These are phyloP conservation scores for Canna indica DNA, from an alignment of 176 grass and related monocot genomes.

Conservation along the genomic window DNA sequence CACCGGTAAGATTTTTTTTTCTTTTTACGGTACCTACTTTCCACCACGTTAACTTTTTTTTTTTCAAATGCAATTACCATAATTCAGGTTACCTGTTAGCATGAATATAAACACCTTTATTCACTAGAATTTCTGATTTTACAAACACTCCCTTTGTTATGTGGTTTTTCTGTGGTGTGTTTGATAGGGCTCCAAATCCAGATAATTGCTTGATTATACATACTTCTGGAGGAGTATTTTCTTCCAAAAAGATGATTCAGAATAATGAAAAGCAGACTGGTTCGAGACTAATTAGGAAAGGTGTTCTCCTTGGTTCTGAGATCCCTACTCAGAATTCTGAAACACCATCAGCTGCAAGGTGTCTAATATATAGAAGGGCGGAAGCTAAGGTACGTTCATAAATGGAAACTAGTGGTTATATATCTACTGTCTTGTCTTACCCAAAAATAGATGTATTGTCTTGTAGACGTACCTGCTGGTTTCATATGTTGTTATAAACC, in stretches of 20 bases:
- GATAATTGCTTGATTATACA: conserved; percentile 96
- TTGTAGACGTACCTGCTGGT: no score
- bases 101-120: background rate
- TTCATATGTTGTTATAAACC: no score
- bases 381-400: conserved; percentile 48
- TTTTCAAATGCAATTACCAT: no score
- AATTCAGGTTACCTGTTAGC: background rate
- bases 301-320: conserved; percentile 8
- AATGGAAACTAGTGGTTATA: background rate
- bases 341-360: conserved; percentile 50
- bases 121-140: background rate
- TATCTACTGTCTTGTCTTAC: background rate
- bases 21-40: background rate
- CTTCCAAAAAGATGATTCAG: conserved; percentile 76
- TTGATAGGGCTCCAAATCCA: conserved; percentile 69
- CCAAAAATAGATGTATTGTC: no score
- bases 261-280: conserved; percentile 46
- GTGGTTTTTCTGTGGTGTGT: conserved; percentile 4
- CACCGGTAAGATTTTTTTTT: conserved; percentile 90
- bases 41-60: background rate
- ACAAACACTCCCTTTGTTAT: background rate
- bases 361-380: conserved; percentile 60
- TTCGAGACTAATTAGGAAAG: conserved; percentile 83
- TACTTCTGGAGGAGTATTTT: conserved; percentile 82
- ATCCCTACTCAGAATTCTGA: conserved; percentile 31